Evolutionary conservation across 148 eudicot species (phyloP), one percentile per base, ranked within the genome.

Genomic region (Camellia sinensis): DNA sequence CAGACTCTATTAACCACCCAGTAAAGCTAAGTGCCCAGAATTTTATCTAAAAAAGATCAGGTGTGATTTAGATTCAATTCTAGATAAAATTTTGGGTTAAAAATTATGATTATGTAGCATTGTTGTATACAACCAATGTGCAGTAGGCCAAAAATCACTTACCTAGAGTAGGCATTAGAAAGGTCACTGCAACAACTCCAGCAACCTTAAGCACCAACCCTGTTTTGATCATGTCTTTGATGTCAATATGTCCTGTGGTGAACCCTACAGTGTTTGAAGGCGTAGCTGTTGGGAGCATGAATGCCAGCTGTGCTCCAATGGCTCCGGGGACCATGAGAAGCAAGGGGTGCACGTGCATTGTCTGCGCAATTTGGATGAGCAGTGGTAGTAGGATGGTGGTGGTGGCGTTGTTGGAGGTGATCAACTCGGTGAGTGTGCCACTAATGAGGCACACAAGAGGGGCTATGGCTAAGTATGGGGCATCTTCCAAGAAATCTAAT

Each of bases 81-180:
- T 29, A 29, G 37, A 29, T 29, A 29, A 29, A 29, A 29, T 29
- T 29, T 29, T 29, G 37, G 37, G 37, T 29, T 29, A 29, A 29
- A 29, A 29, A 29, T 29, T 29, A 29, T 29, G 37, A 29, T 1
- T 29, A 29, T 29, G 37, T 29, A 29, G 37, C 37, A 29, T 29
- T 29, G 37, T 29, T 29, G 37, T 29, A 29, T 1, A 29, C 37
- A 29, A 29, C 37, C 37, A 29, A 29, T 29, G 37, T 19, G 7
- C 6, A 62, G 11, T 11, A 46, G 12, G 18, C 17, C 3, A 22
- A 8, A n/a, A 63, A 62, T 4, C 6, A 82, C 84, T 74, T 83
- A 93, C 98, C 98, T 18, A 95, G 91, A 46, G 97, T 93, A 52
- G 97, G 98, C 98, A 95, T 93, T 6, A 93, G 77, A 71, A 93